A percentile compares a stretch with the other conserved stretches of the same genome.
Evolutionary conservation across 768 basidiomycete genomes (phyloP).

Genomic region (Termitomyces titanicus): DNA sequence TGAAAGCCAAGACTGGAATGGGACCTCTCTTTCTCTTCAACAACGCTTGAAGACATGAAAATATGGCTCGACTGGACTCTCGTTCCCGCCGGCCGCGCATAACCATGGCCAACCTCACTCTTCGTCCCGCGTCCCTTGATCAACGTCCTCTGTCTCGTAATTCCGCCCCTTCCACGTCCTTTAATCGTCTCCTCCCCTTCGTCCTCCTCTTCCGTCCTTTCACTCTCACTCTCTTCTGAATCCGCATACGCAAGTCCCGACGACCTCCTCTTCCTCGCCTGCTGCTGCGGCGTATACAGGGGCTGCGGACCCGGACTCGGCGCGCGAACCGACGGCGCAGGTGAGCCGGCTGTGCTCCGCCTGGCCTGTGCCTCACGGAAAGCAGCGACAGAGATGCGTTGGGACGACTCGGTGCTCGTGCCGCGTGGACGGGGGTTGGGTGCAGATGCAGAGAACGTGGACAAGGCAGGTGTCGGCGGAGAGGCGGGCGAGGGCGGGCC

Average conservation of each 20-base stretch:
- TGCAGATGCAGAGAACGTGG: too few relatives aligned
- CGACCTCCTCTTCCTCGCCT: not conserved
- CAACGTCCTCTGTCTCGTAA: constrained; percentile 14
- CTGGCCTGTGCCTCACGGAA: constrained; percentile 77
- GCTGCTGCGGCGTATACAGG: constrained; percentile 10
- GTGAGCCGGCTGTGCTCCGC: constrained; percentile 58
- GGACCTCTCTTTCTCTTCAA: constrained; percentile 21
- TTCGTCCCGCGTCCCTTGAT: constrained; percentile 18
- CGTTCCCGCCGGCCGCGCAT: constrained; percentile 11
- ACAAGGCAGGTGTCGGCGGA: too few relatives aligned
- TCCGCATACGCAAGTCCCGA: constrained; percentile 18
- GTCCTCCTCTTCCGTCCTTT: constrained; percentile 27
- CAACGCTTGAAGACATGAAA: not conserved
- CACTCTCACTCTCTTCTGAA: constrained; percentile 18
- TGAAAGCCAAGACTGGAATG: constrained; percentile 34
- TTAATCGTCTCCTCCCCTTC: constrained; percentile 15
- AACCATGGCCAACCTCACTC: constrained; percentile 40
- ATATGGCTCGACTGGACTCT: constrained; percentile 28
- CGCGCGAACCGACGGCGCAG: constrained; percentile 37
- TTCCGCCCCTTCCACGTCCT: constrained; percentile 17
- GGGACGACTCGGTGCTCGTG: constrained; percentile 58
- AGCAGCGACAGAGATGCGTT: constrained; percentile 77
- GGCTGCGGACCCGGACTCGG: constrained; percentile 34
- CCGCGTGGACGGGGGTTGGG: constrained; percentile 48
- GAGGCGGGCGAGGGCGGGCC: constrained; percentile 34